Conservation (phyloP, 768 basidiomycete genomes). For the Tricholoma bakamatsutake region DNA sequence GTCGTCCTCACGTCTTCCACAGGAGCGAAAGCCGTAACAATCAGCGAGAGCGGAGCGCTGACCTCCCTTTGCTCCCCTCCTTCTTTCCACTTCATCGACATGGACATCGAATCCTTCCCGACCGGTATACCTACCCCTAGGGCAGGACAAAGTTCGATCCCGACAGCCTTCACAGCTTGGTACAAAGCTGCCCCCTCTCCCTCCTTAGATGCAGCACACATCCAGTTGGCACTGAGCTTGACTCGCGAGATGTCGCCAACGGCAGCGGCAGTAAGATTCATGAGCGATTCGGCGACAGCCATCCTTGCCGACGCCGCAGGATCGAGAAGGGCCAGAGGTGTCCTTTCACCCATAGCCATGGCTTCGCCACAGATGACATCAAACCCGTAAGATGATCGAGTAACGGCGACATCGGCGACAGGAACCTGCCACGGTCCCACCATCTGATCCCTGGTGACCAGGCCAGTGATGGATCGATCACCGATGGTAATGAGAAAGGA, state of each 20-base stretch:
- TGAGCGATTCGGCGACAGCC: conserved; percentile 92
- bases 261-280: conserved; percentile 82
- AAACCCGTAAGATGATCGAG: conserved; percentile 92
- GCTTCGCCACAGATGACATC: conserved; percentile 82
- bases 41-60: conserved; percentile 85
- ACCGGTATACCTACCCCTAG: conserved; percentile 93
- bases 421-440: conserved; percentile 99
- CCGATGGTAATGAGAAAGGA: conserved; percentile 99
- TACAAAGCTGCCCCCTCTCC: conserved; percentile 90
- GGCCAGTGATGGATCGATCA: conserved; percentile 88
- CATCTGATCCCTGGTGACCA: conserved; percentile 97
- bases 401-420: conserved; percentile 95
- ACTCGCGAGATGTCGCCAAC: conserved; percentile 64
- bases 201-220: conserved; percentile 88
- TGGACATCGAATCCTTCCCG: conserved; percentile 99
- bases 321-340: conserved; percentile 82
- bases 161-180: conserved; percentile 85
- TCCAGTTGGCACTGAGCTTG: conserved; percentile 99
- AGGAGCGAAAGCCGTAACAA: conserved; percentile 91
- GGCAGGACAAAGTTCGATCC: conserved; percentile 89
- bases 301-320: conserved; percentile 92
- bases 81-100: conserved; percentile 91
- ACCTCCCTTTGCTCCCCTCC: conserved; percentile 69
- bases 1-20: conserved; percentile 74
- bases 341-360: conserved; percentile 98